These are phyloP conservation scores for Glaciozyma antarctica DNA, from an alignment of 768 basidiomycete species.

Conservation along the genomic window DNA sequence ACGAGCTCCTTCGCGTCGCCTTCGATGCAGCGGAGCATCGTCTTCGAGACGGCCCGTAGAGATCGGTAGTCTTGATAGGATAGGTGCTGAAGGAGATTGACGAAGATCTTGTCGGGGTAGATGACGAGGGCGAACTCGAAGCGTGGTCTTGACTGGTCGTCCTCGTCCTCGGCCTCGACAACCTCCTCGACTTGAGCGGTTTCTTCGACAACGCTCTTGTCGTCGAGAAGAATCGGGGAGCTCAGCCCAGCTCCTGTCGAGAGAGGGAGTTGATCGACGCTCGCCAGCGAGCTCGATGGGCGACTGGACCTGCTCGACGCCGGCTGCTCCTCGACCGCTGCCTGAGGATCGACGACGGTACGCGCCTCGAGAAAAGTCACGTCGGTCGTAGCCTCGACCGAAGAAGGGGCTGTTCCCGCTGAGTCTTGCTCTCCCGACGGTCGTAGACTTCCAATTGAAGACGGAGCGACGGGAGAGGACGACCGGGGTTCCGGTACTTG, in stretches of 20 bases:
- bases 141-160: not conserved
- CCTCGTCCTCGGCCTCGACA: not conserved
- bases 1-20: conserved; percentile 21
- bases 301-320: too few species aligned
- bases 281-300: not conserved
- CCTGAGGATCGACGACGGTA: too few species aligned
- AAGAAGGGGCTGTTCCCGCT: too few species aligned
- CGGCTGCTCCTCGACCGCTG: too few species aligned
- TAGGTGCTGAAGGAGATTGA: conserved; percentile 9
- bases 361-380: too few species aligned
- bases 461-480: too few species aligned
- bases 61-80: conserved; percentile 8
- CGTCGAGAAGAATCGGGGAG: not conserved
- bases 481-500: too few species aligned
- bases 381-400: too few species aligned
- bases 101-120: not conserved
- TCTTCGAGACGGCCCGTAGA: conserved; percentile 8
- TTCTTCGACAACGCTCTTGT: not conserved
- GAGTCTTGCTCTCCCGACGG: too few species aligned
- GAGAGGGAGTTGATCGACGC: not conserved
- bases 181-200: not conserved
- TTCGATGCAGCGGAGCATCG: conserved; percentile 9
- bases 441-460: too few species aligned
- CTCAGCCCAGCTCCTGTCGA: not conserved
- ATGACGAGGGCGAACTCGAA: conserved; percentile 21